phyloP scores from a whole-genome alignment of 805 yeast species.

The Lachancea lanzarotensis region DNA sequence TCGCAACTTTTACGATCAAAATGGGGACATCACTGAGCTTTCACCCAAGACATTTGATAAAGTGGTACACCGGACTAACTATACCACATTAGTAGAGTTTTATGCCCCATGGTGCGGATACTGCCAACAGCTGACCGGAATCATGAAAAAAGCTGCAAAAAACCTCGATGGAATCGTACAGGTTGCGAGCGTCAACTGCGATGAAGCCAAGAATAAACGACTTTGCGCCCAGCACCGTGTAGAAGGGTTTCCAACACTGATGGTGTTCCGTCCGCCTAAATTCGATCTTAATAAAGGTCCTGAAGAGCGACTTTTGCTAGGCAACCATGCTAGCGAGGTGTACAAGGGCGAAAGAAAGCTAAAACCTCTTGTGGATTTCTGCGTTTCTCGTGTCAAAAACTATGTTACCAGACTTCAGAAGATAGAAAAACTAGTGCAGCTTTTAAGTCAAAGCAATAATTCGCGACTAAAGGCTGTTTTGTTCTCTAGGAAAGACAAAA shows the following conservation, averaged over 20 bases:
- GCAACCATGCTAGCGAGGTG: constrained; percentile 44
- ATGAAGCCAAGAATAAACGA: constrained; percentile 54
- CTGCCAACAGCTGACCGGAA: constrained; percentile 66
- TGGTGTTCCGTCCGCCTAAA: constrained; percentile 80
- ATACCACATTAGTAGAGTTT: constrained; percentile 78
- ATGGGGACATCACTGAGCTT: constrained; percentile 47
- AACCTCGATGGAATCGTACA: constrained; percentile 48
- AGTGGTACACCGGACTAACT: constrained; percentile 61
- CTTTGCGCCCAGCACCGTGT: constrained; percentile 62
- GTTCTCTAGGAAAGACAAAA: constrained; percentile 42
- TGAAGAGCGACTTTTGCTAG: constrained; percentile 10
- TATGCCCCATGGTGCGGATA: constrained; percentile 99
- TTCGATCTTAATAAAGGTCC: constrained; percentile 26
- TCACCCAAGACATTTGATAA: constrained; percentile 54
- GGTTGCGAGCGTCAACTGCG: constrained; percentile 85
- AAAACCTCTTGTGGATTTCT: constrained; percentile 47
- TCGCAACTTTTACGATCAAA: constrained; percentile 28
- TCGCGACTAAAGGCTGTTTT: constrained; percentile 41
- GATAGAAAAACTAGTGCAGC: constrained; percentile 29
- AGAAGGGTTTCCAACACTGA: constrained; percentile 77
- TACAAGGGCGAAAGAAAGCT: constrained; percentile 58
- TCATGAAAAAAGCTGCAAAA: constrained; percentile 58
- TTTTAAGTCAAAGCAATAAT: constrained; percentile 10
- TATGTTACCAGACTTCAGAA: constrained; percentile 49
- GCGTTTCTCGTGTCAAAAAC: constrained; percentile 55